Base-by-base conservation (phyloP, 2,329 filamentous ascomycete species). In the Aaosphaeria pasadenensis region DNA sequence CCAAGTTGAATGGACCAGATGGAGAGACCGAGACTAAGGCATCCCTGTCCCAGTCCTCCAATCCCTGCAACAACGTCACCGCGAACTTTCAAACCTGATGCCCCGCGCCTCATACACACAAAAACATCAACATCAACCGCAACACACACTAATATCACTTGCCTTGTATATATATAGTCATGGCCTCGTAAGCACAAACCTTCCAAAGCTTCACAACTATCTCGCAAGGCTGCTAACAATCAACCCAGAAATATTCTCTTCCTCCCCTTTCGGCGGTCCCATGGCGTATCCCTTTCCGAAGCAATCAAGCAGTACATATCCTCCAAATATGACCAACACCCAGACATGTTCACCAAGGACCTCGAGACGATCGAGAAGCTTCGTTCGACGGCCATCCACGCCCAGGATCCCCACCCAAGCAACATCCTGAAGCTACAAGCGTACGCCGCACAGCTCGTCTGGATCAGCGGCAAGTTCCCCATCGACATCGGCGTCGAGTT, bases 311-410 rank as follows among this genome's bases (percentile, higher is more conserved):
- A 94, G 68, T 97, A 99, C 76, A 97, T 99, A 64, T 95, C 91
- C 52, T 87, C 84, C 71, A 96, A 97, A 79, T 97, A 97, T 86
- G 92, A 97, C 72, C 94, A 99, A 70, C 92, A 96, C 67, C 92
- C 94, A 32, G 91, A 96, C 71, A 95, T 96, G 87, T 99, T 99
- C 72, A 83, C 84, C 54, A 82, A 89, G 55, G 94, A 99, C 74
- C 83, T 96, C 49, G 85, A 91, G 64, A 82, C 87, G 56, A 91
- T 99, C 62, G 91, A 97, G 66, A 78, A 83, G 43, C 76, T 97
- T 49, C 86, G 94, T 5, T 82, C 82, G 53, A 89, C 95, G 67
- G 94, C 94, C n/a, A 79, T 96, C 47, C 89, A 91, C 69, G 87
- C 94, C 2, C 83, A 87, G 50, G 94, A 99, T 67, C 85, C 94